These are phyloP conservation scores for Thuidium tamariscinum DNA, from an alignment of 225 moss, liverwort and hornwort genomes.

Conservation along the genomic window DNA sequence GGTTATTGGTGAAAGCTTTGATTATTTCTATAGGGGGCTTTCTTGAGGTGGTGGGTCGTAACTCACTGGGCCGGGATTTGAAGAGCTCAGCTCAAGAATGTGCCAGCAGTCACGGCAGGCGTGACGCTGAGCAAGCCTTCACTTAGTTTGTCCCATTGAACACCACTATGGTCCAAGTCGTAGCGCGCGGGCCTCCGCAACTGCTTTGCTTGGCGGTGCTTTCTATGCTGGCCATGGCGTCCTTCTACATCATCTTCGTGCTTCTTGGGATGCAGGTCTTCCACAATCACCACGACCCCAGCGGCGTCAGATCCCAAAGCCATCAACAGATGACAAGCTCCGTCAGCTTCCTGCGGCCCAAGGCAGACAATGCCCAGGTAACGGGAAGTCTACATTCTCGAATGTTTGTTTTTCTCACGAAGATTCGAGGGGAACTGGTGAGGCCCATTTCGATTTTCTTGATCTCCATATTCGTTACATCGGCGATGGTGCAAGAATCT, in stretches of 20 bases:
- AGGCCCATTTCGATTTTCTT: not conserved
- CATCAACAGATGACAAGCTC: not conserved
- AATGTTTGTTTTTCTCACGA: not conserved
- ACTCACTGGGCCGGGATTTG: no score
- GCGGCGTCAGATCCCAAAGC: not conserved
- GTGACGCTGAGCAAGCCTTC: not conserved
- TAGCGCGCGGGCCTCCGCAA: not conserved
- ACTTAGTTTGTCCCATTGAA: not conserved
- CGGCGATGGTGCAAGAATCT: not conserved
- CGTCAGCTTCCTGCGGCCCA: not conserved
- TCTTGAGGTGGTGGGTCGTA: no score
- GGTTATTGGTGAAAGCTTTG: no score
- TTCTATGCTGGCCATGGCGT: not conserved
- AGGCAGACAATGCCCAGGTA: not conserved
- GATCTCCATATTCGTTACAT: no score
- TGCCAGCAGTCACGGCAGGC: no score
- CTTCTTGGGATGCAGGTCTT: not conserved
- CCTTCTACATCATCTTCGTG: not conserved
- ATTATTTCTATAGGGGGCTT: no score
- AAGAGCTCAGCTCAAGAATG: not conserved
- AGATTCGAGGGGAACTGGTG: not conserved
- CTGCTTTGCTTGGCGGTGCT: slow-evolving; percentile 3
- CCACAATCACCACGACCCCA: not conserved
- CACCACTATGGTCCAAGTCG: not conserved
- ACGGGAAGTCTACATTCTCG: not conserved